Base-by-base conservation (phyloP, 192 early-diverging fungal species). In the Coemansia sp. region DNA sequence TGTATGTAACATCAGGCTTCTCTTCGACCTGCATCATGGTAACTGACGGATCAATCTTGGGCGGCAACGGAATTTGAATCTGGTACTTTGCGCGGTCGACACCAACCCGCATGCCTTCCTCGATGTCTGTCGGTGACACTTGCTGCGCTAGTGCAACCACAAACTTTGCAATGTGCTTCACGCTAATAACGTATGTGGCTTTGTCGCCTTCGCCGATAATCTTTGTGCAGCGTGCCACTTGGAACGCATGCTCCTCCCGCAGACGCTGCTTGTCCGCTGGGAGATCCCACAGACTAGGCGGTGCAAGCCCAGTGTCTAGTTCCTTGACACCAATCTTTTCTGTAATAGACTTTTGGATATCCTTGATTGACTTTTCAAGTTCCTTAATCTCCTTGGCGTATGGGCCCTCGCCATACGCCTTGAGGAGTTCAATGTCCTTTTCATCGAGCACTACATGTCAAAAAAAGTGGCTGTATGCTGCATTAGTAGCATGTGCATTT, bases 11-110 rank as follows among this genome's bases (percentile, higher is more conserved):
- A 84, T 99, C 97, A 3, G 97, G 97, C 79, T 99, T 99, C 76
- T 99, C 97, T 74, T 99, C 97, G 27, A 99, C 94, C 76, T 97
- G 95, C 97, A 99, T 99, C 97, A 98, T 99, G 11, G 97, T 98
- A 47, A 93, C 92, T 0, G 94, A 91, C 23, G 97, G 93, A 73
- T 99, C 97, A 58, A 99, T 99, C 84, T 93, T 95, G 68, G 97
- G 97, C 49, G 97, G 97, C 35, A 99, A 84, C 52, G 97, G 97
- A 57, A 99, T 90, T 75, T 98, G 95, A 64, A 99, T 99, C 81
- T 99, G 97, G 81, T 97, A 98, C 76, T 99, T 99, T 67, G 85
- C 91, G 47, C 97, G 93, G 77, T 99, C 97, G 12, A 97, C 96
- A 54, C 95, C 95, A 38, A 98, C 94, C 56, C 96, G 92, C 92